Evolutionary conservation across 352 stramenopile species (phyloP), one percentile per base, ranked within the genome.

Genomic region (Globisporangium perplexum): DNA sequence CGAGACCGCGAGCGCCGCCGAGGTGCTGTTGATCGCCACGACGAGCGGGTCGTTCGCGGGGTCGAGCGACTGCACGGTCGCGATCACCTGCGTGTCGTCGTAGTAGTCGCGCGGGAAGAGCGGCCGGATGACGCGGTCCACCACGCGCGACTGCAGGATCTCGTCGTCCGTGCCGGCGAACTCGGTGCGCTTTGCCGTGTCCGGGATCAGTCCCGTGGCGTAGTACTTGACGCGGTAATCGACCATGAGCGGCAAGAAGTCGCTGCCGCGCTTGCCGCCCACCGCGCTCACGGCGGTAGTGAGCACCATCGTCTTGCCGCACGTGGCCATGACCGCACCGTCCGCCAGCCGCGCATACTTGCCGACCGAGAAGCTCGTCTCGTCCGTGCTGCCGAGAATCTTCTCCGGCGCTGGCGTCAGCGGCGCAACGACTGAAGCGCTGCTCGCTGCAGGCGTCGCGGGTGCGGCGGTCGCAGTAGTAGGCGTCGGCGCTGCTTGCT

Each of bases 41-140:
- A 95, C 74, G 8, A 96, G 75, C 31, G 86, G 77, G 57, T 97
- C 88, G 55, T 94, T 91, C 54, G 84, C 66, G 7, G 77, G 59
- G 50, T 96, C 87, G 26, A 92, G 74, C 38, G 85, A 93, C 58
- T 97, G 86, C 53, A 97, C 86, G 1, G 86, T 97, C 33, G 84
- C 81, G 28, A 94, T 77, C 47, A 99, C 66, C 71, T 99, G 97
- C 48, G 96, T 98, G 66, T 98, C 93, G 47, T 98, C 87, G 47
- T 77, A 87, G 75, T 93, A 99, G 45, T 97, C 95, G 26, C 92
- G 77, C 10, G 92, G 86, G 63, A 99, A 97, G 12, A 98, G 72
- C 36, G 96, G 96, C 14, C 96, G 87, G 45, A 99, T 77, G 7
- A 96, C 93, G 55, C 96, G 84, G 72, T 99, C 96, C 49, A 99